These are phyloP conservation scores for Nakazawaea ishiwadae DNA, from an alignment of 805 yeast genomes.

Conservation along the genomic window DNA sequence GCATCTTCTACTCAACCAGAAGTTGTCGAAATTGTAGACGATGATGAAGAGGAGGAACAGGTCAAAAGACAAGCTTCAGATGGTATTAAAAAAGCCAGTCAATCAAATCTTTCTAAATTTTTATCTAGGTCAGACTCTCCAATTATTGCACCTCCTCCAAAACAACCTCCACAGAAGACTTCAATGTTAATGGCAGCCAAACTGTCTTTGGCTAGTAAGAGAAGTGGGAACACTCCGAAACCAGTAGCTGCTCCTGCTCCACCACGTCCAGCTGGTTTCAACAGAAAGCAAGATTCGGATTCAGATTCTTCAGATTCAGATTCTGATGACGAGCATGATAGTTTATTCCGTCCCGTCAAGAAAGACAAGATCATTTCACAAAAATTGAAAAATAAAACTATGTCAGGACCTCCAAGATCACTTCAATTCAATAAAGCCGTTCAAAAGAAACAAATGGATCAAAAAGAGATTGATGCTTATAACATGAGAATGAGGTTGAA, in stretches of 20 bases:
- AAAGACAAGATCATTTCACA: slow-evolving; percentile 23
- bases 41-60: slow-evolving; percentile 9
- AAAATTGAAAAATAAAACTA: slow-evolving; percentile 21
- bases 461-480: slow-evolving; percentile 58
- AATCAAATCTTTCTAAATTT: slow-evolving; percentile 14
- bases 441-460: slow-evolving; percentile 31
- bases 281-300: slow-evolving; percentile 19
- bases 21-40: slow-evolving; percentile 8
- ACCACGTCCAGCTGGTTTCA: slow-evolving; percentile 15
- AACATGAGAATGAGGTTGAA: slow-evolving; percentile 75
- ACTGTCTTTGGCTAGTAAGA: slow-evolving; percentile 6
- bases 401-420: slow-evolving; percentile 7
- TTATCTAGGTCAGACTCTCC: background rate
- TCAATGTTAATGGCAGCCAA: slow-evolving; percentile 11
- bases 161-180: slow-evolving; percentile 12
- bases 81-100: background rate
- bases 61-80: slow-evolving; percentile 8
- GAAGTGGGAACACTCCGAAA: background rate
- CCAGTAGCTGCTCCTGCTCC: slow-evolving; percentile 13
- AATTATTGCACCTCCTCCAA: slow-evolving; percentile 10
- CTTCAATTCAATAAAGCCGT: slow-evolving; percentile 5
- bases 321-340: slow-evolving; percentile 16
- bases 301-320: slow-evolving; percentile 16
- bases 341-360: slow-evolving; percentile 2
- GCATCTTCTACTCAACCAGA: background rate